A percentile compares a stretch with the other conserved stretches of the same genome.
Conservation (phyloP, 805 yeast genomes). For the Metschnikowia gelsemii region DNA sequence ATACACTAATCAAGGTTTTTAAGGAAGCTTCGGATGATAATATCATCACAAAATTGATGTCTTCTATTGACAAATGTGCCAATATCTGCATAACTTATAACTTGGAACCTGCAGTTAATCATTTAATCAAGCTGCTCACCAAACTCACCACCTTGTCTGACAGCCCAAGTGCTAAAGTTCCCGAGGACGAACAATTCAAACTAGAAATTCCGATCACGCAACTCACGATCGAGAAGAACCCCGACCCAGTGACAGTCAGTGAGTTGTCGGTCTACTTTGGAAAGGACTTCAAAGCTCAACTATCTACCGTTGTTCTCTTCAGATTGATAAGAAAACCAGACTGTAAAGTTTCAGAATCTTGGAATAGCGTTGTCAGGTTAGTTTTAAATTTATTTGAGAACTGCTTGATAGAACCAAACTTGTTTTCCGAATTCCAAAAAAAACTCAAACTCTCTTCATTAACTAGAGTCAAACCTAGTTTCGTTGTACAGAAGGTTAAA, state of each 20-base stretch:
- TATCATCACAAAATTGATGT: constrained; percentile 79
- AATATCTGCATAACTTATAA: constrained; percentile 67
- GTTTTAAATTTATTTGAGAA: constrained; percentile 67
- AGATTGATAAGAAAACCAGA: constrained; percentile 64
- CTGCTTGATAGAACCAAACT: constrained; percentile 62
- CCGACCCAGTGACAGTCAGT: constrained; percentile 68
- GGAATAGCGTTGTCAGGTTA: constrained; percentile 61
- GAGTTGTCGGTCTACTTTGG: constrained; percentile 84
- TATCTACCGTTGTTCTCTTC: constrained; percentile 83
- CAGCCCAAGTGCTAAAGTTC: constrained; percentile 22
- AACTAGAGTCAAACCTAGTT: constrained; percentile 64
- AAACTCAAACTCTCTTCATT: constrained; percentile 52
- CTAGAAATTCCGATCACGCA: constrained; percentile 38
- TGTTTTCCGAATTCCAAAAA: constrained; percentile 63
- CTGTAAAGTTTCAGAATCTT: constrained; percentile 50
- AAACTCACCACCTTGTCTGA: constrained; percentile 66
- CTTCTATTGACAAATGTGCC: constrained; percentile 84
- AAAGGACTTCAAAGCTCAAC: constrained; percentile 85
- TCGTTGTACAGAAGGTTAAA: constrained; percentile 59
- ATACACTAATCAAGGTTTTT: constrained; percentile 74
- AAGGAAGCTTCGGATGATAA: constrained; percentile 90
- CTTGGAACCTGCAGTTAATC: constrained; percentile 57
- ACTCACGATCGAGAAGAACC: constrained; percentile 50
- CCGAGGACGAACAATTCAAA: constrained; percentile 21
- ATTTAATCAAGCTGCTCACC: constrained; percentile 62